Evolutionary conservation across 2,329 filamentous ascomycete species (phyloP), one percentile per base, ranked within the genome.

Genomic region (Nemania diffusa): DNA sequence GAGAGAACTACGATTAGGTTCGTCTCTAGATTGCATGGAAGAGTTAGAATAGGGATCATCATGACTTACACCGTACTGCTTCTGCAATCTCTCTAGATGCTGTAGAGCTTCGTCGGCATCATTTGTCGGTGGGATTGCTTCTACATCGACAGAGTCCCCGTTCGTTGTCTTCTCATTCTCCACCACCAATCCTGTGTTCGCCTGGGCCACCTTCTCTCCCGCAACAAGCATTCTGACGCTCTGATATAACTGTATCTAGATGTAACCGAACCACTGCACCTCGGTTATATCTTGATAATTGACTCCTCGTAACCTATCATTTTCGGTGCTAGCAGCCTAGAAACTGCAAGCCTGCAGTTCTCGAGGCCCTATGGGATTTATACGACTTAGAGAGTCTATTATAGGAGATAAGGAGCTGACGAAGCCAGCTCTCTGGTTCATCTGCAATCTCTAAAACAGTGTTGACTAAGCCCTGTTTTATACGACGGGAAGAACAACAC

Each of bases 11-110:
- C 7, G 5, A 24, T 63, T 22, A 53, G 20, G 15, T 62, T 40
- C 20, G 5, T 20, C 26, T 20, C 26, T 56, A 50, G 29, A 11
- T 27, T 11, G 22, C 20, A 40, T 13, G 37, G 15, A 15, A 29
- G 26, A 4, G n/a, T 15, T 7, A 27, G 46, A 34, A 40, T 20
- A 34, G 34, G 22, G 17, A n/a, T n/a, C n/a, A 7, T 37, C 17
- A 9, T 40, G 22, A 53, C 58, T 67, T 27, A 67, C 65, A 11
- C 50, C 60, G 27, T 67, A 64, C 17, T 59, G 48, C 24, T 60
- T 60, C 3, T 50, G 40, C 55, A 67, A 50, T 17, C 26, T 60
- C 32, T 67, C 65, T 1, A 67, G 60, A 51, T 52, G 55, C 17
- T 64, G 56, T 9, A 51, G 24, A 29, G 56, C 24, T 26, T 64